Evolutionary conservation across 164 flowering plant species (phyloP).

Genomic region (Cinnamomum chago): DNA sequence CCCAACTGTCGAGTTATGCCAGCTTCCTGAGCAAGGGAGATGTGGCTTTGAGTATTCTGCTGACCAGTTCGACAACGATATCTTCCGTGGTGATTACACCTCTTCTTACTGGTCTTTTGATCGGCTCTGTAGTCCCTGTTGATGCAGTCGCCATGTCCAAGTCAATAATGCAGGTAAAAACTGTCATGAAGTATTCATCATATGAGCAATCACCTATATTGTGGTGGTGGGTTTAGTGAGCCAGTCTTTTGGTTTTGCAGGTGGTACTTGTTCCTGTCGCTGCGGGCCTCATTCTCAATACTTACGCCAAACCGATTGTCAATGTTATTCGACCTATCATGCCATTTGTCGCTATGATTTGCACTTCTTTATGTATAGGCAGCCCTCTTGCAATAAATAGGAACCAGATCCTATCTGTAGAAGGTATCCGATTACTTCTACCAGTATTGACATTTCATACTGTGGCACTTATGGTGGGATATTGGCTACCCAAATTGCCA

Average conservation of each 20-base stretch:
- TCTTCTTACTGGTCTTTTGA: conserved; percentile 74
- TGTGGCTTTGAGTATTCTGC: conserved; percentile 89
- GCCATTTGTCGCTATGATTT: conserved; percentile 95
- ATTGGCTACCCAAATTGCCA: conserved; percentile 80
- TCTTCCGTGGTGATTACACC: conserved; percentile 81
- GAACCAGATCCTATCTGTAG: conserved; percentile 63
- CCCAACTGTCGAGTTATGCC: conserved; percentile 92
- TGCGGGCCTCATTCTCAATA: conserved; percentile 75
- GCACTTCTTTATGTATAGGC: conserved; percentile 92
- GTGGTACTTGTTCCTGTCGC: conserved; percentile 84
- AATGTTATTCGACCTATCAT: conserved; percentile 63
- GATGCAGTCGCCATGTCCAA: conserved; percentile 94
- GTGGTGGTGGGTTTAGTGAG: not conserved
- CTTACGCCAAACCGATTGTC: conserved; percentile 85
- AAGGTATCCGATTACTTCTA: conserved; percentile 64
- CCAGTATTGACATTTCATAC: conserved; percentile 82
- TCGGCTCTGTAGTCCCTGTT: conserved; percentile 92
- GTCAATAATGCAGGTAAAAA: conserved; percentile 84
- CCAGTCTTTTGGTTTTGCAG: conserved; percentile 30
- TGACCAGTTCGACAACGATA: conserved; percentile 80
- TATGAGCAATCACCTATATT: not conserved
- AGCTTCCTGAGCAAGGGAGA: conserved; percentile 91
- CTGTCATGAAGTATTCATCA: not conserved
- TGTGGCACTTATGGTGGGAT: conserved; percentile 63
- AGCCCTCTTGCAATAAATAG: conserved; percentile 92